Percentiles rank a stretch among this genome's conserved stretches.
phyloP scores from a whole-genome alignment of 805 yeast genomes.

The Martiniozyma abietophila region DNA sequence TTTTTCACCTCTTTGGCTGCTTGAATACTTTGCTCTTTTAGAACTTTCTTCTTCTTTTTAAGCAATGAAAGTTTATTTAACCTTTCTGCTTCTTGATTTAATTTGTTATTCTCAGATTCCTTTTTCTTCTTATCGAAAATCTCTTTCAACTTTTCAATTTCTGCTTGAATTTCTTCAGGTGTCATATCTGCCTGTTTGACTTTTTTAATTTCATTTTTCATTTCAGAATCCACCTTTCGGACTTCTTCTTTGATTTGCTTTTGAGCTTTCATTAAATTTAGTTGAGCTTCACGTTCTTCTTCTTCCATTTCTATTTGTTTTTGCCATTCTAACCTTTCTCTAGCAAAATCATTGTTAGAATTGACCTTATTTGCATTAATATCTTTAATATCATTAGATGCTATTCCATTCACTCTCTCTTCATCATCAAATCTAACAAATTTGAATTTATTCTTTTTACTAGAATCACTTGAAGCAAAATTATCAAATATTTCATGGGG shows the following conservation, averaged over 20 bases:
- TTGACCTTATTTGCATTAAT: slow-evolving; percentile 23
- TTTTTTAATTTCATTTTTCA: too few relatives aligned
- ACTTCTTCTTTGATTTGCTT: slow-evolving; percentile 18
- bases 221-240: slow-evolving; percentile 18
- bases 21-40: slow-evolving; percentile 13
- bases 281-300: slow-evolving; percentile 9
- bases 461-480: slow-evolving; percentile 25
- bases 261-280: too few relatives aligned
- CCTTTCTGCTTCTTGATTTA: slow-evolving; percentile 22
- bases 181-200: too few relatives aligned
- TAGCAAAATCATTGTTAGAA: slow-evolving; percentile 23
- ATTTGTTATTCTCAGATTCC: slow-evolving; percentile 11
- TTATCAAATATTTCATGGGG: slow-evolving; percentile 19
- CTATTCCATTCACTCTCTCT: slow-evolving; percentile 14
- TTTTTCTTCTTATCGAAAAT: slow-evolving; percentile 12
- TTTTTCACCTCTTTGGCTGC: slow-evolving; percentile 16
- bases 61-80: slow-evolving; percentile 23
- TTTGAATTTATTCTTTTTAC: slow-evolving; percentile 22
- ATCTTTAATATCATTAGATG: slow-evolving; percentile 2
- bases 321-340: slow-evolving; percentile 23
- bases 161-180: slow-evolving; percentile 7
- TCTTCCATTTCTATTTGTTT: slow-evolving; percentile 27
- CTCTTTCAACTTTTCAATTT: slow-evolving; percentile 23
- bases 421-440: slow-evolving; percentile 25
- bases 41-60: slow-evolving; percentile 18